Evolutionary conservation across 495 filamentous ascomycete genomes (phyloP), one percentile per base, ranked within the genome.

Genomic region (Hypoxylon rickii): DNA sequence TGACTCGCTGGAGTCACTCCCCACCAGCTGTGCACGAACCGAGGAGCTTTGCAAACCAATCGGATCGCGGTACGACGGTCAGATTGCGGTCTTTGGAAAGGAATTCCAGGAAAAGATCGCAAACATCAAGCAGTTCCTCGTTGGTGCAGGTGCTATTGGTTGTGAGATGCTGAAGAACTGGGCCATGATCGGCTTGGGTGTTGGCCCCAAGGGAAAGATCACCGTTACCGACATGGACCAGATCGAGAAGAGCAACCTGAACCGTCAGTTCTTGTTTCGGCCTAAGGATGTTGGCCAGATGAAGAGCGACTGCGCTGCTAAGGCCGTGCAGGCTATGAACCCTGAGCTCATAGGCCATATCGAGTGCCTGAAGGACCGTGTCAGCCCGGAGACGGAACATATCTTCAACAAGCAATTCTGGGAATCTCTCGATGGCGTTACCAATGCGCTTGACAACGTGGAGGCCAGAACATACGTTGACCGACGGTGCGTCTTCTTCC

Each of bases 121-220:
- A 44, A 95, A 97, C 64, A 71, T 89, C 33, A 93, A 84, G 41
- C 81, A 96, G 64, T 99, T 99, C 79, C 80, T 99, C 17, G 95
- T 99, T 43, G 95, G 95, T 55, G 89, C 95, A 18, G 95, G 95
- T 55, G 95, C 95, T 51, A 99, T 99, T 69, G 95, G 95, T 24
- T 99, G 95, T 67, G 95, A 99, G 68, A 99, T 97, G 83, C 78
- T 99, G 48, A 99, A 99, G 82, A 97, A 97, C 70, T 99, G 95
- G 94, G 94, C 95, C 19, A 93, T 97, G 92, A 95, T 97, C 63
- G 95, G 95, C 54, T 78, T 99, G 42, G 93, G 86, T 33, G 89
- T 89, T 33, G 95, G 95, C 26, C 88, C 88, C 17, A 82, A 92
- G 24, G 95, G 95, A 58, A 87, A 87, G 65, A 92, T 99, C 66